A percentile compares a stretch with the other conserved stretches of the same genome.
These are phyloP conservation scores for Citrus reticulata DNA, from an alignment of 345 rosid genomes.

Conservation along the genomic window DNA sequence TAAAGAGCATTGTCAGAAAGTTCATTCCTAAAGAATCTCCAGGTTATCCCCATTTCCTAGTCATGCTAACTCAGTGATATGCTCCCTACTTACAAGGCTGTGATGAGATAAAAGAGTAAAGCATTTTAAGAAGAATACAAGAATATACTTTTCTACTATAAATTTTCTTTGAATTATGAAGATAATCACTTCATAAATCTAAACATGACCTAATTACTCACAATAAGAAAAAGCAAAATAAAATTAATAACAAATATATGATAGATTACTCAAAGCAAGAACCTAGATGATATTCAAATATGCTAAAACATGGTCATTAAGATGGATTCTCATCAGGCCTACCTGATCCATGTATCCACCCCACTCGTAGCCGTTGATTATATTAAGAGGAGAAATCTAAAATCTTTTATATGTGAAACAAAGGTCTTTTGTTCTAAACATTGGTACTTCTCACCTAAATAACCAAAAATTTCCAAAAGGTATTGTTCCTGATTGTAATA, in stretches of 20 bases:
- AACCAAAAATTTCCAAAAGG: background rate
- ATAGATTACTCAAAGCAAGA: background rate
- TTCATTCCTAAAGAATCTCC: background rate
- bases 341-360: background rate
- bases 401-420: background rate
- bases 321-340: background rate
- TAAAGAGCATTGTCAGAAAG: background rate
- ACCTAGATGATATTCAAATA: background rate
- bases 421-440: background rate
- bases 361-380: background rate
- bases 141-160: background rate
- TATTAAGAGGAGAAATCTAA: no score
- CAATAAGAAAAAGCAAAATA: background rate
- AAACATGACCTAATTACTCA: background rate
- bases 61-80: background rate
- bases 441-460: background rate
- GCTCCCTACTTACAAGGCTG: background rate
- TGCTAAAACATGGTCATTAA: background rate
- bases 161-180: background rate
- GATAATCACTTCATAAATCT: background rate
- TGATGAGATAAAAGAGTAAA: background rate
- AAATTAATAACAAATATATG: background rate
- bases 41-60: background rate
- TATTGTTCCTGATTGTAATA: background rate
- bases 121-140: background rate